A percentile compares a stretch with the other conserved stretches of the same genome.
Evolutionary conservation across 2,329 filamentous ascomycete species (phyloP).

Genomic region (Helotiales sp.): DNA sequence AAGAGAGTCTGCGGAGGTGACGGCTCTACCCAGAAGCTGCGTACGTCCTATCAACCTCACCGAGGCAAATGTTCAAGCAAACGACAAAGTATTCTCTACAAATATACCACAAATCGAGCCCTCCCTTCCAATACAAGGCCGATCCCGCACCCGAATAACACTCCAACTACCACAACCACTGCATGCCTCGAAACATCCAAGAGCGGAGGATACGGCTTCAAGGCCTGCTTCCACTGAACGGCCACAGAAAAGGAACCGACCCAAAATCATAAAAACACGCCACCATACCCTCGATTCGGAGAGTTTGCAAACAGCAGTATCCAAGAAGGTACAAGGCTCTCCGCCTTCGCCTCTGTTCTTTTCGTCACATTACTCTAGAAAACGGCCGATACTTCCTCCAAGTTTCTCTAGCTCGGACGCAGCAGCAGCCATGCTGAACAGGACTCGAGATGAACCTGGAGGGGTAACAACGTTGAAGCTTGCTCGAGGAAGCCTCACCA

Average conservation of each 20-base stretch:
- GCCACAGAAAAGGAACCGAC: conserved; percentile 38
- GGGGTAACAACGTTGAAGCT: conserved; percentile 60
- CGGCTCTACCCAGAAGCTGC: neutral
- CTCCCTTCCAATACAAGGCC: conserved; percentile 19
- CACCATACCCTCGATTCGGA: conserved; percentile 46
- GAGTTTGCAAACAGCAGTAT: conserved; percentile 36
- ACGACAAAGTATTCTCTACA: neutral
- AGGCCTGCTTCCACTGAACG: conserved; percentile 31
- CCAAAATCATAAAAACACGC: conserved; percentile 37
- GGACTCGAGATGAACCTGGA: conserved; percentile 30
- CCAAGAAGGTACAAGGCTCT: conserved; percentile 9
- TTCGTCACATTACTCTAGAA: conserved; percentile 51
- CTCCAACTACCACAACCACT: neutral
- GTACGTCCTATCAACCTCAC: neutral
- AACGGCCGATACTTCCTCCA: conserved; percentile 51
- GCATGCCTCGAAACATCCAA: conserved; percentile 36
- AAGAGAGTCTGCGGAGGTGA: neutral
- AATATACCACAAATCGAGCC: conserved; percentile 5
- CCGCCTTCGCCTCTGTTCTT: conserved; percentile 59
- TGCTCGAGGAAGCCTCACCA: conserved; percentile 57
- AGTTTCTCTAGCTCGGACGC: conserved; percentile 30
- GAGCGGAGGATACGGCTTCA: conserved; percentile 28
- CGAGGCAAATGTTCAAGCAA: neutral
- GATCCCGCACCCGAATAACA: conserved; percentile 4
- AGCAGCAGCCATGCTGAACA: conserved; percentile 35